Percentiles rank a stretch among this genome's conserved stretches.
phyloP scores from a whole-genome alignment of 805 yeast genomes.

The Candida glaebosa region DNA sequence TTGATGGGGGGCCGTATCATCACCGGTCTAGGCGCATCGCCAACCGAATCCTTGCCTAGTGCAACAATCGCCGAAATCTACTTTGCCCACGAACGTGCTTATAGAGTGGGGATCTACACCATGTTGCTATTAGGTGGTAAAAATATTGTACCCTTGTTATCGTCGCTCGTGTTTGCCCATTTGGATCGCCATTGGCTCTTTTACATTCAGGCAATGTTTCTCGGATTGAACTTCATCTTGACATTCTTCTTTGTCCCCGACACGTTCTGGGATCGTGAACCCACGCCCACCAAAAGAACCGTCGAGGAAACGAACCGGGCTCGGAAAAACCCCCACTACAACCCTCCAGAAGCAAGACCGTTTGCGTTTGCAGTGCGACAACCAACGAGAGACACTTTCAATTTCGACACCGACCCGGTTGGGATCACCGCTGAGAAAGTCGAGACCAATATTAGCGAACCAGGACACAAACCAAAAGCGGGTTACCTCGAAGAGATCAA shows the following conservation, averaged over 20 bases:
- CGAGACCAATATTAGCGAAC: not conserved
- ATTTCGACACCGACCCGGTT: constrained; percentile 8
- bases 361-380: constrained; percentile 24
- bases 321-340: constrained; percentile 24
- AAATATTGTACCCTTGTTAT: constrained; percentile 53
- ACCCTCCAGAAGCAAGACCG: constrained; percentile 24
- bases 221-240: constrained; percentile 42
- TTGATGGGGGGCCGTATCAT: constrained; percentile 57
- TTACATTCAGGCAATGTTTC: constrained; percentile 54
- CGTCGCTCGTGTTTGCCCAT: constrained; percentile 49
- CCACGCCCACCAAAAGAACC: constrained; percentile 47
- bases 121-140: constrained; percentile 59
- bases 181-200: constrained; percentile 58
- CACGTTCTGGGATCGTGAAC: constrained; percentile 59
- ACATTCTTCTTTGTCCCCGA: constrained; percentile 59
- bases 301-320: constrained; percentile 47
- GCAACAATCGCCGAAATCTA: constrained; percentile 61
- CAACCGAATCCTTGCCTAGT: constrained; percentile 58
- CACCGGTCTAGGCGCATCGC: constrained; percentile 59
- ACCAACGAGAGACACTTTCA: constrained; percentile 1
- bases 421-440: constrained; percentile 9
- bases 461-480: constrained; percentile 4
- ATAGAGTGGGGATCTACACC: constrained; percentile 56
- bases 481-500: constrained; percentile 19
- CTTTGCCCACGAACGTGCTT: constrained; percentile 60